A percentile compares a stretch with the other conserved stretches of the same genome.
Conservation (phyloP, 805 yeast genomes). For the Lachancea sp. region DNA sequence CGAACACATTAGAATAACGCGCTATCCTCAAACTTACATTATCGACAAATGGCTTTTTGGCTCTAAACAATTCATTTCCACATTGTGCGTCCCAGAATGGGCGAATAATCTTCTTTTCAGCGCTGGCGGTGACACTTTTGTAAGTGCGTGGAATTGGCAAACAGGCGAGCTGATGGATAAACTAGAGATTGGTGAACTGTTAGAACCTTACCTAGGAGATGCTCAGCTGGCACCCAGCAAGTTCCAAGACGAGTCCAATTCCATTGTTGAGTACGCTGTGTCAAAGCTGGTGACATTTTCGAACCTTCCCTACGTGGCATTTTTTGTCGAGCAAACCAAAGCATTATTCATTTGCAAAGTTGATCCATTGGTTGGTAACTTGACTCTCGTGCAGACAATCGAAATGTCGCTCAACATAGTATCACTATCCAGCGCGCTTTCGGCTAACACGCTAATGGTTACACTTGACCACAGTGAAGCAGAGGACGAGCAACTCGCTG, state of each 20-base stretch:
- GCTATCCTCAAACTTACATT: conserved; percentile 70
- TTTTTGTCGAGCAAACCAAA: conserved; percentile 48
- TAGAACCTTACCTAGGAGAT: conserved; percentile 43
- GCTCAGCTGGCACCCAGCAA: conserved; percentile 58
- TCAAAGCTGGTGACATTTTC: conserved; percentile 37
- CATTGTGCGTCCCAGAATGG: conserved; percentile 51
- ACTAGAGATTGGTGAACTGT: conserved; percentile 41
- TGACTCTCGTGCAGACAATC: conserved; percentile 25
- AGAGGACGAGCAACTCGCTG: conserved; percentile 13
- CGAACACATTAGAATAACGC: conserved; percentile 84
- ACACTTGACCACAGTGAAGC: conserved; percentile 31
- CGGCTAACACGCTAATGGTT: conserved; percentile 30
- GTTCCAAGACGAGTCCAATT: conserved; percentile 47
- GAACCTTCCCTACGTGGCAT: conserved; percentile 33
- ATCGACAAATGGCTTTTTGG: conserved; percentile 83
- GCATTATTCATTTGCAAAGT: conserved; percentile 33
- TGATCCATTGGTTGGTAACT: conserved; percentile 14
- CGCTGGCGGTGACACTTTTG: conserved; percentile 84
- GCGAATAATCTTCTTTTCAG: conserved; percentile 51
- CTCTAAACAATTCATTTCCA: conserved; percentile 75
- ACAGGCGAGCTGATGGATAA: conserved; percentile 42
- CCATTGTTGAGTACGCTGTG: conserved; percentile 47
- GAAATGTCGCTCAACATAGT: conserved; percentile 30
- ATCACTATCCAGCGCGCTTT: conserved; percentile 27
- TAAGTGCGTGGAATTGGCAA: conserved; percentile 78